Percentiles rank a stretch among this genome's conserved stretches.
Evolutionary conservation across 768 basidiomycete species (phyloP).

Genomic region (Boletellus emodensis): DNA sequence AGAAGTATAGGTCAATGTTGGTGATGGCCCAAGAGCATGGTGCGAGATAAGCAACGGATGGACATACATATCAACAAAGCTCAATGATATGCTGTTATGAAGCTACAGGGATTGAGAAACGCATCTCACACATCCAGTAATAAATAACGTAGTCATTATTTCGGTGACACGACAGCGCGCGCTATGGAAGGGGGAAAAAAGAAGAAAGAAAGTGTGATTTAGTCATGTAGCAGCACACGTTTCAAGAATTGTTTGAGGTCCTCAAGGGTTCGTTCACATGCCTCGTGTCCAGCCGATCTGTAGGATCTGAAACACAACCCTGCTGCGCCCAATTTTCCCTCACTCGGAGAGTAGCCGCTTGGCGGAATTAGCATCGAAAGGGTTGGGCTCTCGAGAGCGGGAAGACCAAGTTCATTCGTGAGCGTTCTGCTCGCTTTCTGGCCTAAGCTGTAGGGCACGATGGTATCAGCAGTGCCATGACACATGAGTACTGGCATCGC

Average conservation of each 20-base stretch:
- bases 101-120: too few relatives aligned
- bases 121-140: neutral
- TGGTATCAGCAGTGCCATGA: constrained; percentile 71
- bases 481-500: constrained; percentile 83
- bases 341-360: constrained; percentile 18
- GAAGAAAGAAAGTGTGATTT: neutral
- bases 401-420: constrained; percentile 48
- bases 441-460: constrained; percentile 59
- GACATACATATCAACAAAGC: too few relatives aligned
- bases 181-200: neutral
- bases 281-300: constrained; percentile 62
- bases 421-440: constrained; percentile 55
- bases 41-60: too few relatives aligned
- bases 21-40: too few relatives aligned
- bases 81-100: too few relatives aligned
- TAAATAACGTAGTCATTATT: neutral
- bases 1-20: too few relatives aligned
- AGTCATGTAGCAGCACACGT: constrained; percentile 43
- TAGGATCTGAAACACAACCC: constrained; percentile 72
- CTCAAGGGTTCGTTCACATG: constrained; percentile 58
- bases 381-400: constrained; percentile 32
- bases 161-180: neutral
- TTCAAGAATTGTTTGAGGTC: constrained; percentile 72
- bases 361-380: constrained; percentile 30
- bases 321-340: constrained; percentile 19